Evolutionary conservation across 2,329 filamentous ascomycete genomes (phyloP), one percentile per base, ranked within the genome.

Genomic region (Clonostachys chloroleuca): DNA sequence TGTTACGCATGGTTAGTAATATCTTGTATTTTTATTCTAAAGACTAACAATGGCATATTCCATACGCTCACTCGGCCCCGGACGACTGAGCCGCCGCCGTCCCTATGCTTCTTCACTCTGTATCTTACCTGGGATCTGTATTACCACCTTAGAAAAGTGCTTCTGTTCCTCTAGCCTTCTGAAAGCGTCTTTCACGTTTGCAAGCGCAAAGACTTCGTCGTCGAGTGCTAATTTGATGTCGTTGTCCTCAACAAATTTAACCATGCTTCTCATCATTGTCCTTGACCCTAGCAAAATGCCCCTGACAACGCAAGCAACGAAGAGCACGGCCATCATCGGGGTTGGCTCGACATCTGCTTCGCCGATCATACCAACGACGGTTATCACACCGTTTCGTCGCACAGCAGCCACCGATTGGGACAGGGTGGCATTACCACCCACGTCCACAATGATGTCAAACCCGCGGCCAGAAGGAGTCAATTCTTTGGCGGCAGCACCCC

Each of bases 371-470:
- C 68, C 68, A 12, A 62, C 52, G 3, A 66, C 39, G 3, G 52
- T 49, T 18, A 73, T 50, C 5, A 66, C n/a, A 0, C 68, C 68
- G 13, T 66, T 60, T 0, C 56, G 46, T 0, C 59, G 53, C 1
- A 81, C 65, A 2, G 76, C 75, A 52, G 74, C 74, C 39, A 85
- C 63, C 4, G 72, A 75, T 57, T 84, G 72, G 4, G 66, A 55
- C 52, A 87, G 71, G 0, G 83, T 86, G n/a, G 70, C 73, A 1
- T 79, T 70, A 0, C 84, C 84, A 12, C 81, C 84, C n/a, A 87
- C 77, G 55, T 89, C 85, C 37, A 86, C 57, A 37, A 88, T 67
- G 50, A 83, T 72, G 54, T 87, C 76, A 8, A 85, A 77, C 12
- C 85, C 85, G 3, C 55, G 56, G 3, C 69, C 69, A 1, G 67